phyloP scores from a whole-genome alignment of 352 stramenopile genomes.

The Phytopythium litorale region DNA sequence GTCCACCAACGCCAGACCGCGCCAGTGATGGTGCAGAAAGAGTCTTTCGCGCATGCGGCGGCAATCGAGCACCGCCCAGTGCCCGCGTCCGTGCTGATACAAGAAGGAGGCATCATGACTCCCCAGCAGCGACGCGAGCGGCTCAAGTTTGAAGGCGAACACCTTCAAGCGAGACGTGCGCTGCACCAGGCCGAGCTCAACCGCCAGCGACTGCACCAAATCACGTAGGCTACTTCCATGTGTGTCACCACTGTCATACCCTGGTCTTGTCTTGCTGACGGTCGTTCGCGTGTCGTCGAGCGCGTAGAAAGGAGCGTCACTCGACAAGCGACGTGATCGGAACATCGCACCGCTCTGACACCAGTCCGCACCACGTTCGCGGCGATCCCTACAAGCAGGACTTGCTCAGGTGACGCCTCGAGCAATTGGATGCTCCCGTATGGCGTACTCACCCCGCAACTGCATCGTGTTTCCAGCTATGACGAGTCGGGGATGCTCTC shows the following conservation, averaged over 20 bases:
- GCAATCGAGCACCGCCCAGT: constrained; percentile 46
- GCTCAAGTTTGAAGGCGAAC: constrained; percentile 58
- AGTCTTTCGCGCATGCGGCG: constrained; percentile 34
- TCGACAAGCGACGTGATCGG: constrained; percentile 54
- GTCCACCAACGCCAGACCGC: constrained; percentile 11
- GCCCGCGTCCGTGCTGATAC: constrained; percentile 45
- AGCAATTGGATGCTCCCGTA: background rate
- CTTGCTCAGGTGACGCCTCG: constrained; percentile 30
- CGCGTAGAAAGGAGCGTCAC: constrained; percentile 35
- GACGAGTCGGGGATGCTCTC: constrained; percentile 14
- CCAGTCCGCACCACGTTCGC: constrained; percentile 14
- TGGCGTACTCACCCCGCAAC: background rate
- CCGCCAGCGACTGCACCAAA: constrained; percentile 58
- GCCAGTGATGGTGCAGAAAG: constrained; percentile 44
- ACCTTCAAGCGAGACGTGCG: constrained; percentile 42
- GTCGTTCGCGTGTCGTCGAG: background rate
- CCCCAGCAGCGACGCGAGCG: constrained; percentile 65
- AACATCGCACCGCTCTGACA: constrained; percentile 5
- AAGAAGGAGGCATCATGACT: constrained; percentile 66
- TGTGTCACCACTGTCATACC: background rate
- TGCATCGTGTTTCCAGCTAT: constrained; percentile 20
- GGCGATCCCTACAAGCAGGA: constrained; percentile 44
- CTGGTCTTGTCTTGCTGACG: constrained; percentile 3
- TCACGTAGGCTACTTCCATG: constrained; percentile 37
- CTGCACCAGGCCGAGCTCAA: constrained; percentile 58